A percentile compares a stretch with the other conserved stretches of the same genome.
Conservation (phyloP, 306 rosid species). For the Hippophae gyantsensis region DNA sequence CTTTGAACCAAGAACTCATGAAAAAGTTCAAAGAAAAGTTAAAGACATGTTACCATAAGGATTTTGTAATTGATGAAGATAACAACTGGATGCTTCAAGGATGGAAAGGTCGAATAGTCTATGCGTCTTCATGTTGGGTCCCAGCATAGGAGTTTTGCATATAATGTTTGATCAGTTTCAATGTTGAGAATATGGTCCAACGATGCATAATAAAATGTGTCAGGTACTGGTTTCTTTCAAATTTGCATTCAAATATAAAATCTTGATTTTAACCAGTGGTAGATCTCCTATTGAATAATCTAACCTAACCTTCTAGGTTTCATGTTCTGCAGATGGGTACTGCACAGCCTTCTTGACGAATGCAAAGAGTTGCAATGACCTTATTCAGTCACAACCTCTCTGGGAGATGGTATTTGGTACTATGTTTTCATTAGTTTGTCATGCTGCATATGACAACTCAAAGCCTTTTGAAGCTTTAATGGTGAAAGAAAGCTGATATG, state of each 20-base stretch:
- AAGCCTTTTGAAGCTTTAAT: too few species aligned
- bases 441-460: too few species aligned
- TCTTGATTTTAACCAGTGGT: not conserved
- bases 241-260: not conserved
- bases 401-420: too few species aligned
- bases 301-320: not conserved
- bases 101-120: conserved; percentile 53
- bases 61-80: conserved; percentile 40
- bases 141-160: conserved; percentile 29
- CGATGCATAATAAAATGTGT: not conserved
- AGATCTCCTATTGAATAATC: not conserved
- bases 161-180: conserved; percentile 3
- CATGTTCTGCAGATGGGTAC: not conserved
- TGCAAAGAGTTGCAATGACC: not conserved
- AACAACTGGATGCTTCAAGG: conserved; percentile 55
- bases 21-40: conserved; percentile 16
- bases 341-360: not conserved
- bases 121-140: conserved; percentile 63
- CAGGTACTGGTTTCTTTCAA: conserved; percentile 2
- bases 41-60: conserved; percentile 32
- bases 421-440: too few species aligned
- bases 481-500: too few species aligned
- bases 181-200: not conserved
- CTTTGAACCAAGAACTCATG: conserved; percentile 29
- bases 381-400: too few species aligned